Evolutionary conservation across 345 rosid genomes (phyloP), one percentile per base, ranked within the genome.

Genomic region (Sisymbrium altissimum): DNA sequence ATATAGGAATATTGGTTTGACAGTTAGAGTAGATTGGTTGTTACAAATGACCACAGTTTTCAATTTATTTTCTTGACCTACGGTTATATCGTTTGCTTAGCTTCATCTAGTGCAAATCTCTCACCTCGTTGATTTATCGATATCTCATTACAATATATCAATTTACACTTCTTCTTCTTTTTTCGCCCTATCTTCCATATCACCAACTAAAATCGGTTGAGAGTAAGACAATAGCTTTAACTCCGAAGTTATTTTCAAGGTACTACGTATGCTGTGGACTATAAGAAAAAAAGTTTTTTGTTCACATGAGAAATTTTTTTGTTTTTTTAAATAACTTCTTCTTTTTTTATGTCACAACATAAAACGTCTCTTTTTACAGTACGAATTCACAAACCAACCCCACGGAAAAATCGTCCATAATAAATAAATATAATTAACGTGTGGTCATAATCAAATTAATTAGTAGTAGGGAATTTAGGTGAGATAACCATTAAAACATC

Each of bases 21-120:
- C 59, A 23, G 59, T 29, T 46, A 60, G 38, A 58, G 9, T 59
- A 71, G 49, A 59, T 46, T n/a, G 58, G 67, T 61, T 61, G 68
- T 27, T 62, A 62, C 49, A 17, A 62, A 13, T 29, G 53, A 48
- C 52, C 21, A 71, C 19, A 52, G 9, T 39, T 36, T 60, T 27
- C 41, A 17, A 36, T 27, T 71, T 38, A 71, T 27, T 49, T 46
- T 36, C 7, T 71, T 60, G 59, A 71, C 25, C 1, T 14, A 4
- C 52, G 39, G 52, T 52, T 69, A 23, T 69, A 55, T 50, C 9
- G 13, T 70, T 45, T 3, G 9, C 27, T 46, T 17, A 10, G 30
- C 9, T 10, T 66, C 18, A 54, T 5, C 18, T 33, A 36, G 25
- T 66, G 15, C 48, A 50, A 52, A 21, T 29, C 43, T 32, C 64